Percentiles rank a stretch among this genome's conserved stretches.
Evolutionary conservation across 371 early-diverging fungal genomes (phyloP).

Genomic region (Mortierella sp.): DNA sequence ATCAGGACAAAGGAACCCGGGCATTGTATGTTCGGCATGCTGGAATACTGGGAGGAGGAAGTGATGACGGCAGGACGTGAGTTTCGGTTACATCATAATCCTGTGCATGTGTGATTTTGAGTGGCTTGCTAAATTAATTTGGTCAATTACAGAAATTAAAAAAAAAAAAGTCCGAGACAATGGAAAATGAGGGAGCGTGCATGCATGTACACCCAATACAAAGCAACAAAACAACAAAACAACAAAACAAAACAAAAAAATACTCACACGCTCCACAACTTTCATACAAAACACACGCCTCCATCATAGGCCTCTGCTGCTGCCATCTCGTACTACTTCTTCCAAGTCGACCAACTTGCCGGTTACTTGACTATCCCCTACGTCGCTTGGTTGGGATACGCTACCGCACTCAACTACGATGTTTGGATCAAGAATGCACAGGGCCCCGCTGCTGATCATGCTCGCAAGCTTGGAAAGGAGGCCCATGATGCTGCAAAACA

Average conservation of each 20-base stretch:
- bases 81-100: not conserved
- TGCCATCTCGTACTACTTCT: constrained; percentile 44
- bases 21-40: too few relatives aligned
- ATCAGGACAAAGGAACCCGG: too few relatives aligned
- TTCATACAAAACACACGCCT: not conserved
- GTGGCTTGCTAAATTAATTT: not conserved
- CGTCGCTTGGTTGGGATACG: constrained; percentile 50
- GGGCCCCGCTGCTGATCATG: constrained; percentile 43
- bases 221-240: too few relatives aligned
- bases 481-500: constrained; percentile 35
- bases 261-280: not conserved
- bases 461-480: constrained; percentile 40
- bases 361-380: constrained; percentile 53
- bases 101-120: not conserved
- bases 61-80: too few relatives aligned
- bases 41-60: too few relatives aligned
- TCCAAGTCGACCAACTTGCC: constrained; percentile 42
- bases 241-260: not conserved
- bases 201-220: too few relatives aligned
- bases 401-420: constrained; percentile 47
- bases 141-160: not conserved
- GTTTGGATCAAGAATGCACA: constrained; percentile 50
- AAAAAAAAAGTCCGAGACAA: not conserved
- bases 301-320: constrained; percentile 25
- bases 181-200: not conserved